Evolutionary conservation across 2,329 filamentous ascomycete species (phyloP), one percentile per base, ranked within the genome.

Genomic region (Arachnopeziza araneosa): DNA sequence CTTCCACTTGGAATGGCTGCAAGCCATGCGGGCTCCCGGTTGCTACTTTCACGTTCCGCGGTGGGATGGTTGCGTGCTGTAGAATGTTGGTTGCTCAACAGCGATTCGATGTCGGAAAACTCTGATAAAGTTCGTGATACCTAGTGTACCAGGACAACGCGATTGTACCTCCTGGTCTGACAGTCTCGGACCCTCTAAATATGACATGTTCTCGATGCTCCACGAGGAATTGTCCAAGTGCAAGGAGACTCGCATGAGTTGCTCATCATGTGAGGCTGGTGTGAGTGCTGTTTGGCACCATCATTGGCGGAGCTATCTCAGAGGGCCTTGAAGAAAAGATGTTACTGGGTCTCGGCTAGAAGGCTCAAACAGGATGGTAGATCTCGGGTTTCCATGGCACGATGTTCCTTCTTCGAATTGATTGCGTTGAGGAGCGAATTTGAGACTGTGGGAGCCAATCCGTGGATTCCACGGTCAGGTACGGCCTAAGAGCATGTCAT

Each of bases 201-300:
- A 44, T 19, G 50, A 62, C 53, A 56, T 58, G 62, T 56, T n/a
- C 57, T 44, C 36, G 36, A 44, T 30, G 4, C 26, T 30, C 26
- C 26, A 30, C 26, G 36, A 44, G 17, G 36, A 19, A 7, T 14
- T 4, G 6, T 19, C 17, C 36, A 44, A 44, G 36, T 44, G 56
- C 58, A 62, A 63, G 67, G 66, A 62, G 65, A 60, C 66, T 61
- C 68, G 69, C 69, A 71, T 69, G 56, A 64, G 53, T 58, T 53
- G 66, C 65, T 58, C 66, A 55, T 71, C 69, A 71, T 69, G 68
- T 71, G 69, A 71, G 66, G 44, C 52, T 32, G 48, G 67, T 70
- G 65, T 71, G 67, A 64, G 64, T 65, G 65, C 54, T 54, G 56
- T 63, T n/a, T 9, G 50, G 52, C 26, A 52, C 57, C 69, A 69